Percentiles rank a stretch among this genome's conserved stretches.
phyloP scores from a whole-genome alignment of 2,329 filamentous ascomycete genomes.

The Didymella exigua region DNA sequence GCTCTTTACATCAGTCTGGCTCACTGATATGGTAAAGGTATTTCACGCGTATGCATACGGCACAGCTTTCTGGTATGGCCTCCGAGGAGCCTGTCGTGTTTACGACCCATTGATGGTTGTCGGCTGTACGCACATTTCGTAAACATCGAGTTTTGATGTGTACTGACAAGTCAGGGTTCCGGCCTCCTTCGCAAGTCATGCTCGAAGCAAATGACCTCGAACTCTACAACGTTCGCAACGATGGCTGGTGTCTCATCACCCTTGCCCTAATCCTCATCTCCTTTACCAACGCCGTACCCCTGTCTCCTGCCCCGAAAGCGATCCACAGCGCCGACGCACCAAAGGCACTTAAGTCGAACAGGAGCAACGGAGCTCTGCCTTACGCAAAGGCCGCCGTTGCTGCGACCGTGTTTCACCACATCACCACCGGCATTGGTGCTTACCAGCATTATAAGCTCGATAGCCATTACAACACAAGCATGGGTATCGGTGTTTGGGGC shows the following conservation, averaged over 20 bases:
- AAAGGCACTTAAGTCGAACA: slow-evolving; percentile 4
- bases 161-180: slow-evolving; percentile 27
- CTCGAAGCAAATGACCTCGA: slow-evolving; percentile 33
- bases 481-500: slow-evolving; percentile 34
- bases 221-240: slow-evolving; percentile 32
- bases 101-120: slow-evolving; percentile 35
- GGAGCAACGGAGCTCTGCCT: slow-evolving; percentile 11
- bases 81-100: slow-evolving; percentile 31
- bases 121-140: slow-evolving; percentile 19
- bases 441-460: slow-evolving; percentile 35
- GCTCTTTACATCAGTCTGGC: background rate
- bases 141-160: background rate
- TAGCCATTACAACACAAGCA: slow-evolving; percentile 32
- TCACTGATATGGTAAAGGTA: slow-evolving; percentile 12
- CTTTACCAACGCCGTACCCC: slow-evolving; percentile 30
- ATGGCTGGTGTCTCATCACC: slow-evolving; percentile 36
- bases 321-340: slow-evolving; percentile 10
- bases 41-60: slow-evolving; percentile 35
- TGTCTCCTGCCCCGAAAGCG: slow-evolving; percentile 2
- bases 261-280: slow-evolving; percentile 32
- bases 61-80: slow-evolving; percentile 35
- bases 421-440: slow-evolving; percentile 30
- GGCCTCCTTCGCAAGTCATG: slow-evolving; percentile 31
- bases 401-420: slow-evolving; percentile 31
- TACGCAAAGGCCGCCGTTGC: slow-evolving; percentile 32